Evolutionary conservation across 768 basidiomycete species (phyloP).

Genomic region (Mycena filopes): DNA sequence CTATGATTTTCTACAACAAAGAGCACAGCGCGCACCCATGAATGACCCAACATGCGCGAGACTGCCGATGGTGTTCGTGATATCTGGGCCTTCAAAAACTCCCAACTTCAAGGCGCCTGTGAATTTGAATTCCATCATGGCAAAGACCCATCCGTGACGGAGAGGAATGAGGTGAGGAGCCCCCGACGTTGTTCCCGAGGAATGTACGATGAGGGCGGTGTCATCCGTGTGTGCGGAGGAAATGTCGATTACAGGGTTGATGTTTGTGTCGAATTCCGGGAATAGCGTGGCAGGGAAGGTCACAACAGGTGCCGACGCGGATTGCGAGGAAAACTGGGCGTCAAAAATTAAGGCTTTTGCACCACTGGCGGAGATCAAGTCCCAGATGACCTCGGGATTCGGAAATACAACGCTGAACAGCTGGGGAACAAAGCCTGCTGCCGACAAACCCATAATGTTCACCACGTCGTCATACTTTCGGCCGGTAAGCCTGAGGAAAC

Average conservation of each 20-base stretch:
- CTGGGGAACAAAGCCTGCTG: conserved; percentile 5
- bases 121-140: background rate
- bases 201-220: conserved; percentile 2
- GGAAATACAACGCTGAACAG: conserved; percentile 4
- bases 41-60: conserved; percentile 3
- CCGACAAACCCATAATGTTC: conserved; percentile 1
- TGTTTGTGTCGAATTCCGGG: background rate
- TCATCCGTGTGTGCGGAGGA: background rate
- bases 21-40: background rate
- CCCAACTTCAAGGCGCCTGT: background rate
- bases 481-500: background rate
- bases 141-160: background rate
- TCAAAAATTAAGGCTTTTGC: conserved; percentile 8
- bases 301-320: background rate
- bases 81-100: background rate
- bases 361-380: background rate
- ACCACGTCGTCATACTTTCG: conserved; percentile 2
- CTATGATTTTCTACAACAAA: background rate
- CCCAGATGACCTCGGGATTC: conserved; percentile 3
- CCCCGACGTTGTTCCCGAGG: background rate
- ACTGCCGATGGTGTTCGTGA: conserved; percentile 4
- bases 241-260: background rate
- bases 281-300: background rate
- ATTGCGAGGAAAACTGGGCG: background rate
- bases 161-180: background rate